Evolutionary conservation across 2,329 filamentous ascomycete genomes (phyloP), one percentile per base, ranked within the genome.

Genomic region (Verticillium nonalfalfae): DNA sequence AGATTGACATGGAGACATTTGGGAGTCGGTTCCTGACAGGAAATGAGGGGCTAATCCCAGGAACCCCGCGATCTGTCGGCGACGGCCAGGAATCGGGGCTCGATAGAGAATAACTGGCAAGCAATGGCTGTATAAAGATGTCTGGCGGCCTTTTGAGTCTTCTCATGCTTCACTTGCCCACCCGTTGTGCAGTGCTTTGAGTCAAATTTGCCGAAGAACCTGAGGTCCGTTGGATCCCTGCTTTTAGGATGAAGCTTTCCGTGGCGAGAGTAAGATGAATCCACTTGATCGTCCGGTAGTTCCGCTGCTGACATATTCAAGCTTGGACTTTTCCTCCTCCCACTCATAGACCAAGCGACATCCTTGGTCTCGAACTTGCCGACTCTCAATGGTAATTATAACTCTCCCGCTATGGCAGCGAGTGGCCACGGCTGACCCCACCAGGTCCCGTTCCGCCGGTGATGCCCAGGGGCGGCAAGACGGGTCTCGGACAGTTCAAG

Each of bases 401-500:
- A 14, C 6, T n/a, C 18, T 4, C 13, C 1, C 26, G n/a, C n/a
- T 9, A 14, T 56, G 26, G 13, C 1, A 34, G 26, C 9, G 21
- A 10, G 11, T 4, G 18, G 10, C 10, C 7, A 7, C 4, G 15
- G 11, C 26, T 34, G 4, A 34, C 26, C 9, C 34, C 54, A 13
- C 34, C 50, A 56, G 26, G 54, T 21, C 54, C 54, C 26, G 31
- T 56, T 21, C 11, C 34, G 31, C 54, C 54, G 3, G 31, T 56
- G 31, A 56, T 58, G n/a, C 57, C 58, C 36, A 60, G 58, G 26
- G 59, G 36, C 7, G 58, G 56, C 56, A 62, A 62, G 56, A 50
- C 60, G 26, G 57, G 60, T 1, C 62, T 58, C 1, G 57, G 62
- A 15, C 57, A 62, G 10, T 63, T 63, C 56, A 57, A 59, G 2